Evolutionary conservation across 2,329 filamentous ascomycete genomes (phyloP).

Genomic region (Bipolaris oryzae): DNA sequence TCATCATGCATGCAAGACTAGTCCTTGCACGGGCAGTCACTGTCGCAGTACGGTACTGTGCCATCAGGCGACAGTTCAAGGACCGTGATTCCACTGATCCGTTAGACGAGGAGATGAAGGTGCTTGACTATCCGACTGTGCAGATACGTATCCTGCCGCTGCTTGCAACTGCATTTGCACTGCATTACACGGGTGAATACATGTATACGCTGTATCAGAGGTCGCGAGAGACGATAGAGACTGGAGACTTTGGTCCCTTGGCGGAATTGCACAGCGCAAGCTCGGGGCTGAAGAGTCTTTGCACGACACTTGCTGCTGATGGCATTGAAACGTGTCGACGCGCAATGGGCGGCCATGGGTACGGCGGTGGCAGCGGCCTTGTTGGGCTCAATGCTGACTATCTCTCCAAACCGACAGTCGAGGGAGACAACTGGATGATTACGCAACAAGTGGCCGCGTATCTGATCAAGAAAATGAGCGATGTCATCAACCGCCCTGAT

Average conservation of each 20-base stretch:
- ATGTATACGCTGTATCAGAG: slow-evolving; percentile 58
- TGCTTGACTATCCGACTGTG: slow-evolving; percentile 61
- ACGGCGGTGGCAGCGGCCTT: slow-evolving; percentile 59
- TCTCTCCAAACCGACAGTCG: slow-evolving; percentile 60
- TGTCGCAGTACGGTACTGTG: slow-evolving; percentile 58
- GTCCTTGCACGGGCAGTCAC: slow-evolving; percentile 61
- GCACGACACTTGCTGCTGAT: slow-evolving; percentile 59
- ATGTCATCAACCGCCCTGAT: slow-evolving; percentile 46
- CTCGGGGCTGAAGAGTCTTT: slow-evolving; percentile 60
- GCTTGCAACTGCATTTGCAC: slow-evolving; percentile 59
- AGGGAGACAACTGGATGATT: slow-evolving; percentile 65
- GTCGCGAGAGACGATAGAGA: slow-evolving; percentile 55
- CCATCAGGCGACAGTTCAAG: slow-evolving; percentile 57
- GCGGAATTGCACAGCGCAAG: slow-evolving; percentile 61
- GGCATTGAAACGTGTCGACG: slow-evolving; percentile 61
- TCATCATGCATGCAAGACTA: slow-evolving; percentile 59
- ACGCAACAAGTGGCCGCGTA: slow-evolving; percentile 59
- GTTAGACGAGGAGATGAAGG: slow-evolving; percentile 50
- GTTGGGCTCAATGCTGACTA: slow-evolving; percentile 60
- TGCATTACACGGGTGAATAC: slow-evolving; percentile 56
- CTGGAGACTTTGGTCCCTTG: slow-evolving; percentile 57
- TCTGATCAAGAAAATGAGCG: slow-evolving; percentile 60
- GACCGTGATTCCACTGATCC: slow-evolving; percentile 54
- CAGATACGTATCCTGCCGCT: slow-evolving; percentile 61
- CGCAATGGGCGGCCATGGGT: slow-evolving; percentile 61